phyloP scores from a whole-genome alignment of 148 eudicot species.

The Euryodendron excelsum region DNA sequence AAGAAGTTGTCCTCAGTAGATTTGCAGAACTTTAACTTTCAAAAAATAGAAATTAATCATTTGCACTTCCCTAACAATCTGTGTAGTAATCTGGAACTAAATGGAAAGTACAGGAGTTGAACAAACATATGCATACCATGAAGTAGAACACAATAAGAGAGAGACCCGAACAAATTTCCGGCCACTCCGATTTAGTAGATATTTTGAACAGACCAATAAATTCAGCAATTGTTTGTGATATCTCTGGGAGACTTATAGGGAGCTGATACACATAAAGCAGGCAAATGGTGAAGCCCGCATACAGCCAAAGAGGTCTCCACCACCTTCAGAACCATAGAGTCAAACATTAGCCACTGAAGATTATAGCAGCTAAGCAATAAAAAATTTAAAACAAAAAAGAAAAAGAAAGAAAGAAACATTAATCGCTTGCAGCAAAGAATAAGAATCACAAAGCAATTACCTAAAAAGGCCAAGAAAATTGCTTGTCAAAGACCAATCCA shows the following conservation, averaged over 20 bases:
- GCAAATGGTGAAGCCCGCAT: constrained; percentile 65
- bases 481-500: constrained; percentile 97
- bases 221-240: constrained; percentile 40
- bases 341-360: constrained; percentile 2
- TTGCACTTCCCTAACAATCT: not conserved
- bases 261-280: constrained; percentile 86
- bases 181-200: constrained; percentile 67
- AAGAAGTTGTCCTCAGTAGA: not conserved
- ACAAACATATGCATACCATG: constrained; percentile 51
- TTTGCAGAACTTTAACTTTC: not conserved
- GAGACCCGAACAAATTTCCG: constrained; percentile 64
- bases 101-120: not conserved
- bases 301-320: constrained; percentile 89
- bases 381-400: not conserved
- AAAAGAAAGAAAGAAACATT: not conserved
- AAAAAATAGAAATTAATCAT: not conserved
- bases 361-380: constrained; percentile 12
- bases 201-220: constrained; percentile 77
- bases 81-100: not conserved
- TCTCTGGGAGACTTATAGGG: constrained; percentile 50
- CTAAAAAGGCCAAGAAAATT: constrained; percentile 71
- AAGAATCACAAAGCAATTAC: constrained; percentile 16
- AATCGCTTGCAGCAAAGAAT: not conserved
- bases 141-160: constrained; percentile 70
- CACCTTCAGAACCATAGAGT: constrained; percentile 50